These are phyloP conservation scores for Hirsutella thompsonii DNA, from an alignment of 2,329 filamentous ascomycete genomes.

Conservation along the genomic window DNA sequence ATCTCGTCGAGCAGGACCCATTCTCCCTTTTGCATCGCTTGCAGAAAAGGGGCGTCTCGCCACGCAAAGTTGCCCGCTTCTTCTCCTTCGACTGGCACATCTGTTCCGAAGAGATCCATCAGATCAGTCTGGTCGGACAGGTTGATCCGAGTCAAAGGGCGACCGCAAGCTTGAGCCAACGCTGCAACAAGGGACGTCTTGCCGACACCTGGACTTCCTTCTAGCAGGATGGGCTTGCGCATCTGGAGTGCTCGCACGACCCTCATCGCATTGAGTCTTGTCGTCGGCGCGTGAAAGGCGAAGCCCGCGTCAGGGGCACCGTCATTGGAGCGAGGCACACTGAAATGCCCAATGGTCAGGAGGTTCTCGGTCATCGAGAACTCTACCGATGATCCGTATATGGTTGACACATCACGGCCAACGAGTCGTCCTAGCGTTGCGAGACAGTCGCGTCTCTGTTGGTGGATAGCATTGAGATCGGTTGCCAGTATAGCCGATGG, in stretches of 20 bases:
- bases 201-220: conserved; percentile 94
- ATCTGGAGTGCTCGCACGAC: conserved; percentile 82
- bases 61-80: conserved; percentile 85
- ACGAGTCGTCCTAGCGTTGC: conserved; percentile 58
- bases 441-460: conserved; percentile 63
- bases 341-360: conserved; percentile 64
- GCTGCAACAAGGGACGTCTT: conserved; percentile 91
- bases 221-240: conserved; percentile 80
- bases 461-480: conserved; percentile 53
- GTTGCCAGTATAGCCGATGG: conserved; percentile 76
- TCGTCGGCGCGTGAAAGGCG: conserved; percentile 81
- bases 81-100: conserved; percentile 89
- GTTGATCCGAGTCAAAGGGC: conserved; percentile 84
- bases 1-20: conserved; percentile 98
- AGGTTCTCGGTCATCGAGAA: conserved; percentile 37
- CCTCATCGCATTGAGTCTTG: conserved; percentile 78
- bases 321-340: conserved; percentile 39
- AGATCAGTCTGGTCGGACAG: conserved; percentile 95
- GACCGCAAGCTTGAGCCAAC: conserved; percentile 66
- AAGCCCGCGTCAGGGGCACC: conserved; percentile 20
- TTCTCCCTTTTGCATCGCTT: conserved; percentile 91
- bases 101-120: conserved; percentile 94
- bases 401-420: conserved; percentile 41
- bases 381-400: conserved; percentile 52
- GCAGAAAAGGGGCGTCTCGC: conserved; percentile 89